Conservation (phyloP, 495 filamentous ascomycete species). For the Tuber umbilicatum region DNA sequence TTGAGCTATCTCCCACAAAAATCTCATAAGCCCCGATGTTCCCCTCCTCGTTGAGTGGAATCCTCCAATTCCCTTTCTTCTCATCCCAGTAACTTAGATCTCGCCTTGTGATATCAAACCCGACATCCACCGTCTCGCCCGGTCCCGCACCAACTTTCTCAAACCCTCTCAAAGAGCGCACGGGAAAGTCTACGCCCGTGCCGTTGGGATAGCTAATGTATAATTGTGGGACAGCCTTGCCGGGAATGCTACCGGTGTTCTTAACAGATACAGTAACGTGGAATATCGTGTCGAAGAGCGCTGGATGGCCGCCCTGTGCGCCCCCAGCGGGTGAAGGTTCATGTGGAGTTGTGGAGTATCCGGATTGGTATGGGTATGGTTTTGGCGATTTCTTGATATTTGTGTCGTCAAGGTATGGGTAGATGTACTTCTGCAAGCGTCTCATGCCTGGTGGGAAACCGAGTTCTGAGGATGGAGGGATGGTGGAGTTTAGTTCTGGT, state of each 20-base stretch:
- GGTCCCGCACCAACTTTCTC: constrained; percentile 61
- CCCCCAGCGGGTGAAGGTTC: constrained; percentile 64
- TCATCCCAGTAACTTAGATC: constrained; percentile 85
- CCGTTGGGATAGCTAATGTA: constrained; percentile 67
- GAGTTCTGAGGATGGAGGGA: constrained; percentile 54
- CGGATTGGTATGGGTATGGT: constrained; percentile 65
- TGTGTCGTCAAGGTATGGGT: constrained; percentile 65
- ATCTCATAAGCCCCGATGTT: constrained; percentile 47
- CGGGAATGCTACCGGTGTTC: constrained; percentile 61
- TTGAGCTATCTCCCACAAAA: constrained; percentile 56
- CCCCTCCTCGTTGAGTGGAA: constrained; percentile 51
- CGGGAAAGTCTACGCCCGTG: constrained; percentile 59
- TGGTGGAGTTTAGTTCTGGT: constrained; percentile 57
- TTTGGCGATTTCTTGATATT: constrained; percentile 51
- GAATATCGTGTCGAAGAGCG: constrained; percentile 64
- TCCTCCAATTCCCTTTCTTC: constrained; percentile 72
- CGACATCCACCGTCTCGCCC: constrained; percentile 54
- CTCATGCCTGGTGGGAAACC: constrained; percentile 63
- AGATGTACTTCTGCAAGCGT: constrained; percentile 72
- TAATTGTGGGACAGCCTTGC: constrained; percentile 73
- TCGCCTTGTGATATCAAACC: constrained; percentile 67
- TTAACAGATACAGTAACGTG: constrained; percentile 57
- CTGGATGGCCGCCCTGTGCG: constrained; percentile 77
- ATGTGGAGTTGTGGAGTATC: constrained; percentile 53
- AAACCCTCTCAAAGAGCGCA: constrained; percentile 69